Conservation (phyloP, 1,139 yeast genomes). For the Magnusiomyces suaveolens region DNA sequence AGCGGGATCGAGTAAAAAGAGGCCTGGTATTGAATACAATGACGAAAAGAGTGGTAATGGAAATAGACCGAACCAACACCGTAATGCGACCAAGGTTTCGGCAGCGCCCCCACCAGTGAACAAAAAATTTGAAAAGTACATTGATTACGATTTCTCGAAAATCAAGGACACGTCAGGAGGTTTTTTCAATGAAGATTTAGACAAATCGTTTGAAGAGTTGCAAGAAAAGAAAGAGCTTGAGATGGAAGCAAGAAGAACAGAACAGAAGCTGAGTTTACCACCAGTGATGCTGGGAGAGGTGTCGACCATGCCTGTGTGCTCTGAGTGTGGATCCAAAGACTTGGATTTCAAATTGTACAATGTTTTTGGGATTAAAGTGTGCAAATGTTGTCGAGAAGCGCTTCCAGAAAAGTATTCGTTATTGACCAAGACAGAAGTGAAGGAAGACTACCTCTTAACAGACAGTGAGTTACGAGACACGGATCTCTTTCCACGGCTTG, state of each 20-base stretch:
- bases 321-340: conserved; percentile 67
- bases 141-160: conserved; percentile 80
- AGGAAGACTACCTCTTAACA: conserved; percentile 81
- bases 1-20: no score
- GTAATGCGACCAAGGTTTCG: conserved; percentile 8
- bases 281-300: conserved; percentile 43
- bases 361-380: conserved; percentile 64
- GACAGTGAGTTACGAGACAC: conserved; percentile 82
- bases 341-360: conserved; percentile 64
- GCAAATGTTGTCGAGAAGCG: conserved; percentile 62
- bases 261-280: conserved; percentile 34
- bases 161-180: conserved; percentile 89
- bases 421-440: conserved; percentile 89
- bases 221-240: conserved; percentile 35
- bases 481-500: conserved; percentile 60
- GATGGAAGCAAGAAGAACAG: conserved; percentile 70
- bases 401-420: conserved; percentile 82
- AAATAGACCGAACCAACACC: conserved; percentile 6
- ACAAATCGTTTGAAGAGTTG: conserved; percentile 19
- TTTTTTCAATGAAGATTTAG: conserved; percentile 43
- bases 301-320: conserved; percentile 53
- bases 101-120: conserved; percentile 7
- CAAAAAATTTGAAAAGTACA: conserved; percentile 45
- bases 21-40: background rate
- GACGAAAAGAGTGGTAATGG: no score